A percentile compares a stretch with the other conserved stretches of the same genome.
Evolutionary conservation across 108 stramenopile genomes (phyloP).

Genomic region (Nitzschia sp.): DNA sequence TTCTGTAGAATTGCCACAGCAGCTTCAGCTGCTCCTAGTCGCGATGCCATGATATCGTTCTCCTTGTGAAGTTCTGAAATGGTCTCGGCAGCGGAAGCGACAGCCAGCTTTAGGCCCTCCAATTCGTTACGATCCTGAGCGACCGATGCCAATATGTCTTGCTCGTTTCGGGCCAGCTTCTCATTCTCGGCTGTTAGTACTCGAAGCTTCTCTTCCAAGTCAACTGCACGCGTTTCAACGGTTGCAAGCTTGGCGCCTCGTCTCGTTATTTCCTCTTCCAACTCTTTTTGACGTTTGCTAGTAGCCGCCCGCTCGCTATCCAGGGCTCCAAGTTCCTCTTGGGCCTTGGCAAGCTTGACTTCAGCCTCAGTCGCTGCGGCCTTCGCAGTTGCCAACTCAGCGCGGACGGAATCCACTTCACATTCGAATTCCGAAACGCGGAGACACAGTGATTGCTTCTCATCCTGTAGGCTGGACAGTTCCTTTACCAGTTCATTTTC

Average conservation of each 20-base stretch:
- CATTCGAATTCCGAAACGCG: neutral
- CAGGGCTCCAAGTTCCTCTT: neutral
- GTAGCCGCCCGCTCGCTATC: neutral
- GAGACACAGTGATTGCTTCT: neutral
- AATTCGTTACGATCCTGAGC: neutral
- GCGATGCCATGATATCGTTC: neutral
- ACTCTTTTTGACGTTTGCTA: neutral
- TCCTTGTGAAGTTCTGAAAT: constrained; percentile 2
- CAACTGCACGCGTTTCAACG: neutral
- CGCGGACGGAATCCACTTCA: neutral
- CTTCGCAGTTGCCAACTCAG: neutral
- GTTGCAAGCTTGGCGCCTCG: neutral
- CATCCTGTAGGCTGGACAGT: neutral
- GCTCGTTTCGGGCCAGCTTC: neutral
- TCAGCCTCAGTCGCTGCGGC: neutral
- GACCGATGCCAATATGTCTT: neutral
- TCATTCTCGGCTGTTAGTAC: neutral
- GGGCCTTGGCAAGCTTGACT: neutral
- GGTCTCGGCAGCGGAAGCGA: neutral
- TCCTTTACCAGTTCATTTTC: neutral
- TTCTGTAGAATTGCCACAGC: neutral
- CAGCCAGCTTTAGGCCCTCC: neutral
- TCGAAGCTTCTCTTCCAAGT: neutral
- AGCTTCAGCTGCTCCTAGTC: neutral
- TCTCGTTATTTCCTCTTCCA: neutral